Evolutionary conservation across 768 basidiomycete species (phyloP), one percentile per base, ranked within the genome.

Genomic region (Podaxis mareebaensis): DNA sequence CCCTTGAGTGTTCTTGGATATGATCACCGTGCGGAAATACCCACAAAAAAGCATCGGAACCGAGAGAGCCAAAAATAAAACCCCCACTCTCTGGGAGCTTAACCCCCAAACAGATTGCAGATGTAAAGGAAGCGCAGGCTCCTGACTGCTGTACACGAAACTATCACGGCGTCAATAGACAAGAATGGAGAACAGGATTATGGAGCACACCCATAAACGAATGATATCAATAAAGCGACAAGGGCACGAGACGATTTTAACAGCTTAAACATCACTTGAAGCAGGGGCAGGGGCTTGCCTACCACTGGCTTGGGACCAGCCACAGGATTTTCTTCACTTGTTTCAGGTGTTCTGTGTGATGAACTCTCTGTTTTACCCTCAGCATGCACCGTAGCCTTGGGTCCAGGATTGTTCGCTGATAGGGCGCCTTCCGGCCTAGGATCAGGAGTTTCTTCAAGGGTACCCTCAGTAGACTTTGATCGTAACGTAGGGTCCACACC

Each of bases 1-100:
- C 39, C 46, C 11, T 48, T 53, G 42, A 55, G 56, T 48, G 17
- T 12, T 33, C 6, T 17, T 48, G 1, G 26, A 4, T 36, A 8
- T 49, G 12, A 13, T 8, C 44, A 60, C 5, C 49, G 49, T 13
- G 15, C 15, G 59, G 36, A 33, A 57, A 33, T 22, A 69, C 85
- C 63, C 67, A 89, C 90, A 89, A 60, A 91, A 74, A 17, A 92
- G 69, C 0, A 85, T 83, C 0, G 89, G 90, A 6, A 89, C 73
- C 26, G 88, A 83, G 8, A 82, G 81, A 7, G 85, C 89, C 61
- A 92, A 75, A 70, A 87, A 88, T 15, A 90, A 81, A n/a, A 91
- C 67, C 7, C 91, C 91, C 10, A 90, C 85, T 70, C 74, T 72
- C n/a, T 69, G 71, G 0, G 86, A 78, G 59, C 78, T 65, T 44